Base-by-base conservation (phyloP, 78 protist genomes). In the Reticulomyxa filosa region DNA sequence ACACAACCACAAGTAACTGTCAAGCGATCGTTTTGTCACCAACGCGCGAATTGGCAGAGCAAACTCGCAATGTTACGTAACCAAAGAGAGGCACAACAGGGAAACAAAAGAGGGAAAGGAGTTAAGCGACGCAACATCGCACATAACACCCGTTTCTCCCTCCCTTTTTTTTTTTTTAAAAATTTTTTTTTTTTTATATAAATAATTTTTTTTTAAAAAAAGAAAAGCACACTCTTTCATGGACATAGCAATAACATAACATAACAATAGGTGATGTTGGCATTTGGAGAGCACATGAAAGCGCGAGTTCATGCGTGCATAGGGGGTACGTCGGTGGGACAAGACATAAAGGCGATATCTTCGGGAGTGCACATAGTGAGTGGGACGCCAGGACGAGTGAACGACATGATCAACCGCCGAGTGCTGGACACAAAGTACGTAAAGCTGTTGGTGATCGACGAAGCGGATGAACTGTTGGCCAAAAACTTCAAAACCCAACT, bases 381-480 rank as follows among this genome's bases (percentile, higher is more conserved):
- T 8, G 99, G 98, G 33, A 92, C 98, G 0, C 99, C 99, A 7
- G 99, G 98, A 5, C 86, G 95, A 13, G 85, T 85, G 5, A 42
- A 51, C 61, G 81, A 80, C 37, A 74, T 80, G 80, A 73, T 80
- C 50, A 17, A 62, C 48, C 33, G 64, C 32, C 13, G 59, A 17
- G 34, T 34, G 11, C 65, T 59, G 38, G 37, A 59, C 8, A 59
- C 65, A 10, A 59, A 59, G 38, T 11, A 59, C 30, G 72, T 96
- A 55, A 84, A 84, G 76, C 75, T 88, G 80, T 36, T 90, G 59
- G 76, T 96, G 29, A 79, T 96, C 32, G 99, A 96, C 56, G 99
- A 96, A 80, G 99, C 99, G 1, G 99, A 96, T 66, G 97, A 92
- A 65, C 89, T 96, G 98, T 78, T 96, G 5, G 37, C 46, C 30